These are phyloP conservation scores for Bocquillonia castaneifolia DNA, from an alignment of 441 rosid species.

Conservation along the genomic window DNA sequence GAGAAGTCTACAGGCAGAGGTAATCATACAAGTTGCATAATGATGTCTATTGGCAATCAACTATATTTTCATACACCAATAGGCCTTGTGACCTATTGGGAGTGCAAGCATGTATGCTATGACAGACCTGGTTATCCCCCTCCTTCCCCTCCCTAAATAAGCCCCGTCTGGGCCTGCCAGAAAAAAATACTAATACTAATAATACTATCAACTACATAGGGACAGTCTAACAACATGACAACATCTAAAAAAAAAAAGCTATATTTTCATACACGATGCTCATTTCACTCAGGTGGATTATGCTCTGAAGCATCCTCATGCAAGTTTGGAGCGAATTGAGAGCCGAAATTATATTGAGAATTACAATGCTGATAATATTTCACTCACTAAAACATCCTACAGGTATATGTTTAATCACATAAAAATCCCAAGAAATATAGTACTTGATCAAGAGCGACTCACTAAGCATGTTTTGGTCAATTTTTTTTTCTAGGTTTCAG, in stretches of 20 bases:
- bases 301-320: background rate
- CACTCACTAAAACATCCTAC: background rate
- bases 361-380: background rate
- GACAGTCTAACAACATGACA: background rate
- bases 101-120: no score
- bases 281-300: slow-evolving; percentile 13
- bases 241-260: background rate
- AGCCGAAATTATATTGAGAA: background rate
- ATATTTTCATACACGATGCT: background rate
- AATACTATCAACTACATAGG: no score
- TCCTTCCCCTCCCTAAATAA: no score
- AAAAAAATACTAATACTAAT: no score
- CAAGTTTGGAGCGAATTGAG: background rate
- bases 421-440: no score
- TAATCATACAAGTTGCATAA: background rate
- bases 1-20: background rate
- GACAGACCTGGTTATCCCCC: no score
- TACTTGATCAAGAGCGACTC: no score
- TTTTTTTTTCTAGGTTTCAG: background rate
- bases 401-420: background rate
- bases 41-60: no score
- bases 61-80: background rate
- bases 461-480: background rate
- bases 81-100: no score
- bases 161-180: no score